phyloP scores from a whole-genome alignment of 768 basidiomycete species.

The Boletus sp. region DNA sequence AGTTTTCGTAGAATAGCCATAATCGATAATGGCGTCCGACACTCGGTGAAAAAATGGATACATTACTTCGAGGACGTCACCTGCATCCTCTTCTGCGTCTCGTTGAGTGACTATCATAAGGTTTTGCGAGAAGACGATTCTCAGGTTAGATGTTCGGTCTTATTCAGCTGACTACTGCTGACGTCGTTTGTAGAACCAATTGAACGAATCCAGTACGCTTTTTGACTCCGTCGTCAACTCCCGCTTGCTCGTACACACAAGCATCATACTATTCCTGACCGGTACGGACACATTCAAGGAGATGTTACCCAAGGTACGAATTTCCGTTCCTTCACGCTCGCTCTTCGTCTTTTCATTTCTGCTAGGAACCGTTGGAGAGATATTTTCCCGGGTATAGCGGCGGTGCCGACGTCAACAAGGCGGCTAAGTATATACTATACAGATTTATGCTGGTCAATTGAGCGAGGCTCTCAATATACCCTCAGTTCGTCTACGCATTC shows the following conservation, averaged over 20 bases:
- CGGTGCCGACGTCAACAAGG: neutral
- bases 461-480: neutral
- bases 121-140: neutral
- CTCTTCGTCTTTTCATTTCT: neutral
- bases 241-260: neutral
- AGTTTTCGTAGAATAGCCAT: neutral
- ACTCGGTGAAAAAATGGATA: neutral
- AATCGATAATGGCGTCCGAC: neutral
- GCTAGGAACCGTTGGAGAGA: neutral
- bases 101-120: constrained; percentile 1
- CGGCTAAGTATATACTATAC: neutral
- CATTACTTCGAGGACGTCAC: neutral
- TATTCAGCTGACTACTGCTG: neutral
- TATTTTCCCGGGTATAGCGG: neutral
- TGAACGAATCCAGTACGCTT: neutral
- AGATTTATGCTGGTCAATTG: neutral
- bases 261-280: neutral
- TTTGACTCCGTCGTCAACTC: constrained; percentile 1
- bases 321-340: neutral
- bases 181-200: neutral
- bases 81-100: neutral
- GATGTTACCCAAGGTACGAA: constrained; percentile 2
- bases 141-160: neutral
- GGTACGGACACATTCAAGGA: neutral
- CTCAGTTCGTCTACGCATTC: neutral